Percentiles rank a stretch among this genome's conserved stretches.
Evolutionary conservation across 1,139 yeast species (phyloP).

Genomic region (Hyphopichia khmerensis): DNA sequence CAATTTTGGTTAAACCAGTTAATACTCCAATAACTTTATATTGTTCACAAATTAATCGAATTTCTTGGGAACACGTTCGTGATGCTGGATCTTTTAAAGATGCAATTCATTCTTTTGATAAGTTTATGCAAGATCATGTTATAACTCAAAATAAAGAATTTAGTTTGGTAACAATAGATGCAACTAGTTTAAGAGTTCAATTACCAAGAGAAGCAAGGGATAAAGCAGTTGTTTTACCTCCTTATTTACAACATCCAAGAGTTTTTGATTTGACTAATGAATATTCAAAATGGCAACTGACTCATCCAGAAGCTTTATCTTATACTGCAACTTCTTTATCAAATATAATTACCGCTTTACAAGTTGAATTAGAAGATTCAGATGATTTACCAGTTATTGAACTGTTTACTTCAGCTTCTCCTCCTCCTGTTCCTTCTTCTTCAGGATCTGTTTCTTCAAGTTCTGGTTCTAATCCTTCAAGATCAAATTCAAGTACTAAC

Average conservation of each 20-base stretch:
- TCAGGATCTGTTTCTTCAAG: slow-evolving; percentile 6
- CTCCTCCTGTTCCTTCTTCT: slow-evolving; percentile 9
- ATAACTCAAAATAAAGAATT: slow-evolving; percentile 51
- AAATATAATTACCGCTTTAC: slow-evolving; percentile 60
- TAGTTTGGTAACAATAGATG: slow-evolving; percentile 64
- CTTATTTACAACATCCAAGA: slow-evolving; percentile 71
- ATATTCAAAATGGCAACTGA: slow-evolving; percentile 65
- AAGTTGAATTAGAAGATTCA: slow-evolving; percentile 39
- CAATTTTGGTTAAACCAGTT: slow-evolving; percentile 57
- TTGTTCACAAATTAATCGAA: slow-evolving; percentile 51
- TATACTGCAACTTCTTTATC: slow-evolving; percentile 49
- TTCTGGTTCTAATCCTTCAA: slow-evolving; percentile 3
- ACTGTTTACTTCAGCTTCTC: slow-evolving; percentile 7
- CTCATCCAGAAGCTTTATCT: slow-evolving; percentile 60
- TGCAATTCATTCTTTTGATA: slow-evolving; percentile 56
- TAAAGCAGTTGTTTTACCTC: slow-evolving; percentile 68
- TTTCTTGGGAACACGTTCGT: slow-evolving; percentile 66
- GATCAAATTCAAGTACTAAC: background rate
- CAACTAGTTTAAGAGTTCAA: slow-evolving; percentile 73
- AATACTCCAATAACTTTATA: slow-evolving; percentile 68
- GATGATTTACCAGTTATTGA: slow-evolving; percentile 8
- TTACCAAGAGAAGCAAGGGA: slow-evolving; percentile 81
- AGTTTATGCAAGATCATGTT: slow-evolving; percentile 43
- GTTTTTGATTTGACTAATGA: slow-evolving; percentile 77
- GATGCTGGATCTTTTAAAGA: slow-evolving; percentile 56